phyloP scores from a whole-genome alignment of 495 filamentous ascomycete species.

The Jackrogersella multiformis region DNA sequence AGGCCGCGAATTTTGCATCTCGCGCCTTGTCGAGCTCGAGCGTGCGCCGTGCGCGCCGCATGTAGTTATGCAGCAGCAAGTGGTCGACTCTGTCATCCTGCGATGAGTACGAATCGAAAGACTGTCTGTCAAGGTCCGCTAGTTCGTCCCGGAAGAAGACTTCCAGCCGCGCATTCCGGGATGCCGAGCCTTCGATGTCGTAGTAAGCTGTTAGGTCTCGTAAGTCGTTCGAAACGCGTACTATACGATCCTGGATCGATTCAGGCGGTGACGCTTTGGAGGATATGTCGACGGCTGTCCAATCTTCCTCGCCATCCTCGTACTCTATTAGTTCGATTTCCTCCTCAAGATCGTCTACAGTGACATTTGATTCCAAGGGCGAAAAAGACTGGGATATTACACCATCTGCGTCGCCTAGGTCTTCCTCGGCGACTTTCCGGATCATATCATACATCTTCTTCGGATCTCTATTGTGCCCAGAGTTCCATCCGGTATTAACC shows the following conservation, averaged over 20 bases:
- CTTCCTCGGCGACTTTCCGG: slow-evolving; percentile 22
- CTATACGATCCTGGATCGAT: slow-evolving; percentile 46
- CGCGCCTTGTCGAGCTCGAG: slow-evolving; percentile 50
- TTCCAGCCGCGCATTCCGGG: slow-evolving; percentile 38
- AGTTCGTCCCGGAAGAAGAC: slow-evolving; percentile 46
- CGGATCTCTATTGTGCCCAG: slow-evolving; percentile 18
- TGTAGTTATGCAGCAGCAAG: slow-evolving; percentile 53
- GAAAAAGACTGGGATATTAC: not conserved
- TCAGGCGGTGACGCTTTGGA: slow-evolving; percentile 37
- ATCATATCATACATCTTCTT: slow-evolving; percentile 40
- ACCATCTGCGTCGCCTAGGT: not conserved
- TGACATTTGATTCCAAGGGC: slow-evolving; percentile 16
- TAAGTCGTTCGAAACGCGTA: slow-evolving; percentile 47
- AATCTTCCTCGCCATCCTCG: slow-evolving; percentile 35
- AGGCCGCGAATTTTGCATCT: slow-evolving; percentile 44
- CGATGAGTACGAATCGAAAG: slow-evolving; percentile 46
- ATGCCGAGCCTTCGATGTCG: slow-evolving; percentile 47
- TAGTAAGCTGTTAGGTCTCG: slow-evolving; percentile 48
- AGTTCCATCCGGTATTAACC: slow-evolving; percentile 16
- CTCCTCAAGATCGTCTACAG: slow-evolving; percentile 18
- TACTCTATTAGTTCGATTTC: slow-evolving; percentile 31
- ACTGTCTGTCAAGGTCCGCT: slow-evolving; percentile 35
- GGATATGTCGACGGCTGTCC: slow-evolving; percentile 29
- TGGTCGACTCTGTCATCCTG: slow-evolving; percentile 57
- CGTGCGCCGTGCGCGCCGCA: slow-evolving; percentile 47